These are phyloP conservation scores for Rhododendron henanense DNA, from an alignment of 148 eudicot species.

Conservation along the genomic window DNA sequence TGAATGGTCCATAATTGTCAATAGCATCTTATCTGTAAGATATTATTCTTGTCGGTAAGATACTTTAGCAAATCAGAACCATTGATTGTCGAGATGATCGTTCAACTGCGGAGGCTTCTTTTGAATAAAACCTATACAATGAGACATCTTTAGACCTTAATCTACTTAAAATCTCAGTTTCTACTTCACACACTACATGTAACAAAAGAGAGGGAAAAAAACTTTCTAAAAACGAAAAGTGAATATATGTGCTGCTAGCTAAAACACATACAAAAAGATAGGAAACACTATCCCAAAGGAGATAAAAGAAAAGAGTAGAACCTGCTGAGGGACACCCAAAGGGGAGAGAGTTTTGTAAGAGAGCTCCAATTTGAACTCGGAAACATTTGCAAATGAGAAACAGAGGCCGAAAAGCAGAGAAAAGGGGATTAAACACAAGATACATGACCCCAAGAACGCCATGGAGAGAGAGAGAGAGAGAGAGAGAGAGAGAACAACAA, in stretches of 20 bases:
- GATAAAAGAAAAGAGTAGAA: not conserved
- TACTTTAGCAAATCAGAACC: too few relatives aligned
- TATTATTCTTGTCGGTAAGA: too few relatives aligned
- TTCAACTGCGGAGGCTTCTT: not conserved
- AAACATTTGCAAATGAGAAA: slow-evolving; percentile 40
- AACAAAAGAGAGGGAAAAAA: too few relatives aligned
- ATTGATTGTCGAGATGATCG: too few relatives aligned
- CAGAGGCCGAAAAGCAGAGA: slow-evolving; percentile 27
- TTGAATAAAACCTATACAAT: not conserved
- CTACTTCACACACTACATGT: not conserved
- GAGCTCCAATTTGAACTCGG: slow-evolving; percentile 23
- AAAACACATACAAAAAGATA: not conserved
- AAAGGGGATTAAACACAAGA: slow-evolving; percentile 10
- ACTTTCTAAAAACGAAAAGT: not conserved
- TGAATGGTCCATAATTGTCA: too few relatives aligned
- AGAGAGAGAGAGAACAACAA: not conserved
- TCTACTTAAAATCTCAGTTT: too few relatives aligned
- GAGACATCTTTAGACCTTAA: not conserved
- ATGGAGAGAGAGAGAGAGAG: not conserved
- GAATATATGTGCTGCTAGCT: not conserved
- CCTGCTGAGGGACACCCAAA: slow-evolving; percentile 57
- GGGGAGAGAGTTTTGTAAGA: slow-evolving; percentile 49
- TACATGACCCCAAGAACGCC: not conserved
- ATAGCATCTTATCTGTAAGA: too few relatives aligned
- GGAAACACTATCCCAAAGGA: too few relatives aligned